Conservation (phyloP, 2,329 filamentous ascomycete genomes). For the Reticulascus tulasneorum region DNA sequence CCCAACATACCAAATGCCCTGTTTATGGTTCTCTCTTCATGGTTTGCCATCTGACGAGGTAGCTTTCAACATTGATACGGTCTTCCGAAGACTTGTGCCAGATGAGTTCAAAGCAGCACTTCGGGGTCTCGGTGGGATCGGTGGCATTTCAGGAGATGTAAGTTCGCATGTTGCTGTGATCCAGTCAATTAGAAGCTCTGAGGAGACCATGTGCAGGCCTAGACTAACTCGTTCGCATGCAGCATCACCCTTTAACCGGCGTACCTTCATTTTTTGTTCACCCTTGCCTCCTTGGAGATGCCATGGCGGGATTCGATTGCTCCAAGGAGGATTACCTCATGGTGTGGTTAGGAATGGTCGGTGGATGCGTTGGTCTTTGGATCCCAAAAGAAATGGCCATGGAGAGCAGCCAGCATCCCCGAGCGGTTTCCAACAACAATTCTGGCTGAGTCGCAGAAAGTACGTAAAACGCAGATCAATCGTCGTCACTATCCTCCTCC, state of each 20-base stretch:
- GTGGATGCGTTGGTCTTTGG: constrained; percentile 73
- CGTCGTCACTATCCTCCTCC: constrained; percentile 71
- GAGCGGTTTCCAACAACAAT: too few relatives aligned
- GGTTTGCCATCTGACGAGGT: constrained; percentile 52
- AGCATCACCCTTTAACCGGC: constrained; percentile 81
- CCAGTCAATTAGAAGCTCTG: constrained; percentile 27
- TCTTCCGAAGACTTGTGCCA: constrained; percentile 69
- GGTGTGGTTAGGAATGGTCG: constrained; percentile 85
- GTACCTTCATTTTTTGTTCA: constrained; percentile 85
- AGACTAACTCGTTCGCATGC: constrained; percentile 23
- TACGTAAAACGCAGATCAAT: constrained; percentile 45
- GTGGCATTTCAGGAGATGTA: constrained; percentile 74
- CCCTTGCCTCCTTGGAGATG: constrained; percentile 82
- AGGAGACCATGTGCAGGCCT: constrained; percentile 14
- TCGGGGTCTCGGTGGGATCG: constrained; percentile 58
- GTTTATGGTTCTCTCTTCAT: constrained; percentile 70
- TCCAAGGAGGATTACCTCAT: constrained; percentile 69
- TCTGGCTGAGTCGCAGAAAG: too few relatives aligned
- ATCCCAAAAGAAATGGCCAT: constrained; percentile 66
- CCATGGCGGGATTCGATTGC: constrained; percentile 65
- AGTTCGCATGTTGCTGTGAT: constrained; percentile 37
- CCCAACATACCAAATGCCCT: constrained; percentile 69
- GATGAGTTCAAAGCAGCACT: constrained; percentile 59
- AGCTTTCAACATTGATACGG: constrained; percentile 60
- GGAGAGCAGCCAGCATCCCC: too few relatives aligned